Conservation (phyloP, 306 rosid genomes). For the Cicer chorassanicum region DNA sequence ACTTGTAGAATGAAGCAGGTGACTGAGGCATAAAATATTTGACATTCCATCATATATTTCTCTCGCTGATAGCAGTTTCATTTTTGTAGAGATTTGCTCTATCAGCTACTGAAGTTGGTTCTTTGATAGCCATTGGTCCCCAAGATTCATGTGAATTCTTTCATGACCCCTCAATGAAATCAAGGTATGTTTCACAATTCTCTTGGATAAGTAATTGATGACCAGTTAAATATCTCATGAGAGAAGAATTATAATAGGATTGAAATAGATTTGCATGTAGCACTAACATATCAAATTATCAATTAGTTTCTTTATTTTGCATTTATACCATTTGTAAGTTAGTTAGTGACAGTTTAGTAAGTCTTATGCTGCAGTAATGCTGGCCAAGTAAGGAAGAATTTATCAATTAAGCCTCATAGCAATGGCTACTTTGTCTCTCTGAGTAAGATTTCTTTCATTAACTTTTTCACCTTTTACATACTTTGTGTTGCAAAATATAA, state of each 20-base stretch:
- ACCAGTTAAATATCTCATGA: constrained; percentile 31
- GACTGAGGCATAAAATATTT: constrained; percentile 32
- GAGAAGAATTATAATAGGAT: constrained; percentile 37
- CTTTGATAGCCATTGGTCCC: constrained; percentile 82
- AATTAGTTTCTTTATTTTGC: neutral
- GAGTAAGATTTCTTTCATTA: constrained; percentile 60
- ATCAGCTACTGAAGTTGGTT: constrained; percentile 83
- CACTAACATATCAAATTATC: constrained; percentile 9
- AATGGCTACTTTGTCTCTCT: constrained; percentile 79
- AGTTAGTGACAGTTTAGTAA: constrained; percentile 41
- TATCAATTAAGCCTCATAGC: constrained; percentile 76
- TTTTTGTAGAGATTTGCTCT: constrained; percentile 73
- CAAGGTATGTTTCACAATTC: constrained; percentile 65
- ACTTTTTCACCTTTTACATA: constrained; percentile 16
- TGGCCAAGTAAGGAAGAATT: constrained; percentile 92
- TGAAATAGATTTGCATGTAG: constrained; percentile 31
- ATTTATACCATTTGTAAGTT: constrained; percentile 33
- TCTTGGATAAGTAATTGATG: constrained; percentile 24
- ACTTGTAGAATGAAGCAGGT: constrained; percentile 29
- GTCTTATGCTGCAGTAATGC: constrained; percentile 71
- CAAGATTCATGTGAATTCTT: constrained; percentile 88
- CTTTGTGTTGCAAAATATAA: constrained; percentile 17
- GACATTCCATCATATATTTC: constrained; percentile 21
- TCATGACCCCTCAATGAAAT: constrained; percentile 88
- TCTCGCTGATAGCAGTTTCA: constrained; percentile 29